phyloP scores from a whole-genome alignment of 768 basidiomycete species.

The Pleurotus eryngii region DNA sequence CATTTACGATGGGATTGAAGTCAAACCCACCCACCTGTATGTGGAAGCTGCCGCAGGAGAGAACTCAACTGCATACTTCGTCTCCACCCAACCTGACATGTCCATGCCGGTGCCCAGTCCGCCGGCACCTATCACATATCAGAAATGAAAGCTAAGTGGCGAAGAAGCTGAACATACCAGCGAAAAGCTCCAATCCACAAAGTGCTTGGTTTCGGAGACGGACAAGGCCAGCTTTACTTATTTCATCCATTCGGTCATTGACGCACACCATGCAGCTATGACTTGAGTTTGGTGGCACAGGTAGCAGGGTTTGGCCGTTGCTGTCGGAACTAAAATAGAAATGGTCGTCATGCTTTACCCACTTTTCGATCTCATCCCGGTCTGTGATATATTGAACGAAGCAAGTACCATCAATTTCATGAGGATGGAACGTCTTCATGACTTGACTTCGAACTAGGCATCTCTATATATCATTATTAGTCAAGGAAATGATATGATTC shows the following conservation, averaged over 20 bases:
- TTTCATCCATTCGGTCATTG: constrained; percentile 23
- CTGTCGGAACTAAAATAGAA: constrained; percentile 45
- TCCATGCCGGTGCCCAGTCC: constrained; percentile 69
- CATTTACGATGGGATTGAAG: background rate
- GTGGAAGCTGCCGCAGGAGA: constrained; percentile 61
- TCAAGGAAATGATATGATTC: background rate
- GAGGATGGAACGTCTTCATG: constrained; percentile 24
- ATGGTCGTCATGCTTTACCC: constrained; percentile 56
- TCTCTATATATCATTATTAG: constrained; percentile 21
- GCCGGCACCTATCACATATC: constrained; percentile 55
- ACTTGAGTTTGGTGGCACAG: constrained; percentile 18
- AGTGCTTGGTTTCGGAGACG: constrained; percentile 40
- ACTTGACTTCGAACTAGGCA: constrained; percentile 39
- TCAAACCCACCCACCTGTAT: constrained; percentile 42
- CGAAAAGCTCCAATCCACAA: constrained; percentile 64
- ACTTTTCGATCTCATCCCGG: constrained; percentile 32
- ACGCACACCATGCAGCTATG: constrained; percentile 38
- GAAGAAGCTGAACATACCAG: constrained; percentile 39
- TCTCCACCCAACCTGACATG: constrained; percentile 57
- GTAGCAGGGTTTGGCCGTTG: background rate
- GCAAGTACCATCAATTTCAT: constrained; percentile 52
- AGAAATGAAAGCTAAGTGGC: background rate
- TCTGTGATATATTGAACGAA: constrained; percentile 40
- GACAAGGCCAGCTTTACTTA: constrained; percentile 27
- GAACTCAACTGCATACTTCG: constrained; percentile 68